phyloP scores from a whole-genome alignment of 2,329 filamentous ascomycete species.

The Colletotrichum destructivum region DNA sequence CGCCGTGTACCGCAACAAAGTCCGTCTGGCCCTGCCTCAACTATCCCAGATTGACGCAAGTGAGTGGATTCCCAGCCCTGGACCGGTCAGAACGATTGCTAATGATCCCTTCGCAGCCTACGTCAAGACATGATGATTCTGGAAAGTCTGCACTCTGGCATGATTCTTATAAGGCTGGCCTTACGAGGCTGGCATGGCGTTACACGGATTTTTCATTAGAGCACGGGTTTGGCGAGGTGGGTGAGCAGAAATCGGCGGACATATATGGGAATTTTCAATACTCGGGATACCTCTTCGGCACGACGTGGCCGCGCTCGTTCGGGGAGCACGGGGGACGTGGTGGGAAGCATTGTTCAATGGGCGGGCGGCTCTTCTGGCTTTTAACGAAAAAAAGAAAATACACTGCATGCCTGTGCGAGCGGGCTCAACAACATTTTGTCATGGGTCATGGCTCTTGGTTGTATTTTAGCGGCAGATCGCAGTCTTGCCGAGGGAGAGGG shows the following conservation, averaged over 20 bases:
- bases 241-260: conserved; percentile 11
- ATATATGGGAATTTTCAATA: conserved; percentile 17
- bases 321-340: background rate
- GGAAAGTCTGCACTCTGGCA: conserved; percentile 12
- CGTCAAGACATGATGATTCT: conserved; percentile 41
- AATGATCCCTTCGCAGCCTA: conserved; percentile 34
- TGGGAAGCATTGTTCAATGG: conserved; percentile 24
- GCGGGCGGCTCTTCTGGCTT: conserved; percentile 21
- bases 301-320: background rate
- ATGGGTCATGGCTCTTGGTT: conserved; percentile 34
- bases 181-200: conserved; percentile 38
- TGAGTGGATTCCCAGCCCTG: conserved; percentile 68
- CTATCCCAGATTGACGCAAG: conserved; percentile 96
- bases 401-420: conserved; percentile 8
- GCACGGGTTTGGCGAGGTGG: background rate
- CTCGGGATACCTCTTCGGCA: conserved; percentile 31
- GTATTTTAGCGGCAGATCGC: conserved; percentile 41
- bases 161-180: conserved; percentile 32
- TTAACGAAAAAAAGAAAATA: conserved; percentile 9
- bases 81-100: background rate
- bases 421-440: conserved; percentile 23
- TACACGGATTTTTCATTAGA: conserved; percentile 36
- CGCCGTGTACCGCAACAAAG: conserved; percentile 95
- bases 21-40: conserved; percentile 88
- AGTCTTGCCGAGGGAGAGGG: conserved; percentile 32